phyloP scores from a whole-genome alignment of 2,329 filamentous ascomycete genomes.

The Aspergillus versicolor region DNA sequence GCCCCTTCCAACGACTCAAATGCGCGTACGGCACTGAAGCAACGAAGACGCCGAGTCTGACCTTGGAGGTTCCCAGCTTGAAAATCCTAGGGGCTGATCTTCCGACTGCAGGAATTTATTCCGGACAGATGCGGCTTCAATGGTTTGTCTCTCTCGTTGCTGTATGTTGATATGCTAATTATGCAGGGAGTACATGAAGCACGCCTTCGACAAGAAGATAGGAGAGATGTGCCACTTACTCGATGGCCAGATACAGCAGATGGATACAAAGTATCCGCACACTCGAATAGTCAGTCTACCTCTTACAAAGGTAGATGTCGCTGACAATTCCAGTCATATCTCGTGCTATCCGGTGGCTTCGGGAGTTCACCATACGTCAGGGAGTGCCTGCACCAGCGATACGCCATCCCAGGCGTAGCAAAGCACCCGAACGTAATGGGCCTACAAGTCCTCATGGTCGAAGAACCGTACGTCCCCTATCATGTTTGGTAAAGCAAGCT shows the following conservation, averaged over 20 bases:
- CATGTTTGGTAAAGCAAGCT: neutral
- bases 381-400: slow-evolving; percentile 25
- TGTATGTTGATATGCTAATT: neutral
- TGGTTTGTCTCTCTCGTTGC: slow-evolving; percentile 17
- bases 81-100: slow-evolving; percentile 15
- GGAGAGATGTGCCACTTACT: slow-evolving; percentile 31
- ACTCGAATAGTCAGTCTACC: slow-evolving; percentile 27
- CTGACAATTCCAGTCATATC: slow-evolving; percentile 22
- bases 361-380: slow-evolving; percentile 34
- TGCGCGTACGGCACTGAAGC: slow-evolving; percentile 32
- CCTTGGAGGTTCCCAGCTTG: slow-evolving; percentile 29
- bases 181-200: slow-evolving; percentile 19
- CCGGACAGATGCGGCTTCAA: slow-evolving; percentile 31
- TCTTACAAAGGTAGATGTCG: too few relatives aligned
- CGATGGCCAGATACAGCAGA: slow-evolving; percentile 24
- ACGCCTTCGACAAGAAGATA: slow-evolving; percentile 24
- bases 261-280: slow-evolving; percentile 23
- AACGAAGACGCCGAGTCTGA: slow-evolving; percentile 23
- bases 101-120: slow-evolving; percentile 26
- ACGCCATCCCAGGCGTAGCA: slow-evolving; percentile 14
- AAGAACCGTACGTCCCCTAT: slow-evolving; percentile 29
- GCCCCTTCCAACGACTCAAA: slow-evolving; percentile 33
- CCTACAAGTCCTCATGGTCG: slow-evolving; percentile 31
- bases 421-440: slow-evolving; percentile 18
- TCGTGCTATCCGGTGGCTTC: slow-evolving; percentile 35